Base-by-base conservation (phyloP, 371 early-diverging fungal species). In the Mortierella sp. region DNA sequence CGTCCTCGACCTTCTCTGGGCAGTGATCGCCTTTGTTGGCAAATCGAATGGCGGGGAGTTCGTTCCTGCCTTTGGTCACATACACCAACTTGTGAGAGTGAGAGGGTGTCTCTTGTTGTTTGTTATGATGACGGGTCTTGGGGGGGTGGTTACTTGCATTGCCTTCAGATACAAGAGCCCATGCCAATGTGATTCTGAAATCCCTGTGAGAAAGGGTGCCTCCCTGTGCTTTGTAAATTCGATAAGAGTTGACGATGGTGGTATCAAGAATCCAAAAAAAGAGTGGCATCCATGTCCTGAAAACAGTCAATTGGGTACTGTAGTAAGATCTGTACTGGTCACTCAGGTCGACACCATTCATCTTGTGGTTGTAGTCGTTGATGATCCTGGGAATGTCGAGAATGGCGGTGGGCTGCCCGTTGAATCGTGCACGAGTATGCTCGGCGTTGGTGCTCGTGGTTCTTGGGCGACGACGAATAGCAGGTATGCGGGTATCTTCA, bases 191-290 rank as follows among this genome's bases (percentile, higher is more conserved):
- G 32, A 32, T 32, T 32, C 32, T 32, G 32, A 32, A 32, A 2
- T 32, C 32, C 32, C 2, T 32, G 32, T 32, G 32, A 32, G 32
- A 32, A 32, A 32, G 32, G 32, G 32, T 32, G 32, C 32, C 32
- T 46, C 51, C 29, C 18, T 46, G 75, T 24, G 6, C 75, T 35
- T 27, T 63, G 68, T 60, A 65, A 1, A 81, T 81, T 0, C 41
- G 63, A 21, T 75, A 75, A 32, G 72, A 24, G 48, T 82, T 82
- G 63, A 75, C 18, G 32, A 82, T 56, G 3, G 75, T 63, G 11
- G 82, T 82, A 29, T 82, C 82, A 29, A 82, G 29, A 18, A 77
- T 54, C 82, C 77, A 82, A 77, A 82, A 82, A 35, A 82, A 82
- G 24, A 77, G 48, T 14, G 82, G 82, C 75, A 82, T 74, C 82